Conservation (phyloP, 2,329 filamentous ascomycete species). For the Aplosporella prunicola region DNA sequence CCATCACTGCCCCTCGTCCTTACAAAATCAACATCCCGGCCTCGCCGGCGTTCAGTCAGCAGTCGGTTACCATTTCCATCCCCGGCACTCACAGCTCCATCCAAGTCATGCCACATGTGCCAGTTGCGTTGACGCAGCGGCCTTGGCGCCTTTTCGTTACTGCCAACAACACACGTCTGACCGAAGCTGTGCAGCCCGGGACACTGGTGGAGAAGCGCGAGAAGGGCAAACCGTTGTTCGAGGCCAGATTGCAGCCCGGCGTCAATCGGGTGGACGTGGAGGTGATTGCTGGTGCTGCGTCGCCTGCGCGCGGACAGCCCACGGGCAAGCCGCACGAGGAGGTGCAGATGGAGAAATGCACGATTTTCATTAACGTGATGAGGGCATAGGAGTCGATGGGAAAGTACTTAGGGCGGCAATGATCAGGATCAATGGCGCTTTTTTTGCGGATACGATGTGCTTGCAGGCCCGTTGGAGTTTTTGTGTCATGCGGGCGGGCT, state of each 20-base stretch:
- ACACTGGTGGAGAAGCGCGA: conserved; percentile 25
- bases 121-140: conserved; percentile 53
- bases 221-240: conserved; percentile 59
- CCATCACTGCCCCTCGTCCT: conserved; percentile 51
- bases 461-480: no score
- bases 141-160: conserved; percentile 70
- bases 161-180: conserved; percentile 54
- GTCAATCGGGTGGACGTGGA: conserved; percentile 73
- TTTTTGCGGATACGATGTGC: no score
- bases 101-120: conserved; percentile 59
- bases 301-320: conserved; percentile 24
- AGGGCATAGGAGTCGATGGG: no score
- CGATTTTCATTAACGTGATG: conserved; percentile 63
- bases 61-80: conserved; percentile 63
- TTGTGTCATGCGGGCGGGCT: no score
- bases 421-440: no score
- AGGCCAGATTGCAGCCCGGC: conserved; percentile 60
- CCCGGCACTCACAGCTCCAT: conserved; percentile 59
- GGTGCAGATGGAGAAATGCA: conserved; percentile 70
- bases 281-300: conserved; percentile 59
- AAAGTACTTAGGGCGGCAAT: no score
- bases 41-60: conserved; percentile 55
- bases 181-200: conserved; percentile 47
- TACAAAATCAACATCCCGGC: conserved; percentile 57
- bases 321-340: conserved; percentile 34